Conservation (phyloP, 345 rosid genomes). For the Cardamine chenopodiifolia region DNA sequence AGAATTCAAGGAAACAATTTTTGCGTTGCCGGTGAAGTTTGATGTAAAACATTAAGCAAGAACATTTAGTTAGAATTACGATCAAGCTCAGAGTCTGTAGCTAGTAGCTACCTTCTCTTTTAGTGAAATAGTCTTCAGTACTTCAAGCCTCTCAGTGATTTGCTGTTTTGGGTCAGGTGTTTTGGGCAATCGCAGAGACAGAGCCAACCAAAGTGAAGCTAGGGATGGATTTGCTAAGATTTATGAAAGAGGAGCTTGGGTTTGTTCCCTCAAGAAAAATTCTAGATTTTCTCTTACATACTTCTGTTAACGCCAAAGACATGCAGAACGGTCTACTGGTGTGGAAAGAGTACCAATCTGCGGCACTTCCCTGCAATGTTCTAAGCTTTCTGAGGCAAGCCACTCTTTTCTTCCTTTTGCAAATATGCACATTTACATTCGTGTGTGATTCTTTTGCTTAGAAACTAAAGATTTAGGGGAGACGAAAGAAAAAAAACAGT, state of each 20-base stretch:
- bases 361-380: conserved; percentile 63
- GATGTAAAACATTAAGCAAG: neutral
- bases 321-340: conserved; percentile 48
- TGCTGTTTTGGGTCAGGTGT: conserved; percentile 49
- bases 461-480: neutral
- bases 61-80: neutral
- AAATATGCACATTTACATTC: neutral
- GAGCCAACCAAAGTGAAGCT: conserved; percentile 52
- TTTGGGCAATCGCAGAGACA: conserved; percentile 50
- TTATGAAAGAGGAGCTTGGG: conserved; percentile 63
- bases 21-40: neutral
- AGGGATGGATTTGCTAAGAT: conserved; percentile 67
- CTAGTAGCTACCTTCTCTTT: conserved; percentile 21
- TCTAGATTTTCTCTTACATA: conserved; percentile 77
- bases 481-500: neutral
- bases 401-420: neutral
- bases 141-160: conserved; percentile 12
- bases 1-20: neutral
- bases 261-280: conserved; percentile 67
- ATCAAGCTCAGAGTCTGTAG: neutral
- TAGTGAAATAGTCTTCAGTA: neutral
- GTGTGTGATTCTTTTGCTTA: neutral
- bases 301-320: conserved; percentile 68
- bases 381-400: conserved; percentile 61
- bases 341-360: conserved; percentile 71